Base-by-base conservation (phyloP, 331 rosid species). In the Quercus tomentella region DNA sequence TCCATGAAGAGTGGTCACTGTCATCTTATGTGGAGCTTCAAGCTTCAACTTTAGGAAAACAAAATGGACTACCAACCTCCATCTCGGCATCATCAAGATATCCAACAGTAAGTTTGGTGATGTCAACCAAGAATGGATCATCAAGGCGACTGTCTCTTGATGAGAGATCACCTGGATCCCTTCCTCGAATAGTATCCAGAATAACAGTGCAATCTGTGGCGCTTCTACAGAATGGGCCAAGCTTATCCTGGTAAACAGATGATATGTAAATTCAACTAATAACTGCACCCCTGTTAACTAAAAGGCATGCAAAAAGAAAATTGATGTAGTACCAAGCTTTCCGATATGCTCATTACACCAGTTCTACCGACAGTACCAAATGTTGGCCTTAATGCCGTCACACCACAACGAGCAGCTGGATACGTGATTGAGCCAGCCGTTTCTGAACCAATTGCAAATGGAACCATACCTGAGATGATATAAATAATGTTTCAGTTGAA, bases 361-460 rank as follows among this genome's bases (percentile, higher is more conserved):
- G 84, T 92, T 65, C 98, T 89, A 56, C 98, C 96, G 61, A 92
- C 89, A 5, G 86, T 80, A 31, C 98, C 92, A 20, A 94, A 94
- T 14, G 97, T 90, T 62, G 94, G 98, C 15, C 97, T 93, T 79
- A 94, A 66, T 15, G 97, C 96, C 1, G 91, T 90, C 81, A 90
- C 93, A 0, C 98, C 96, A 79, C 98, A 92, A 11, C 96, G 89
- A 60, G 97, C 88, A 49, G 97, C 92, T 0, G 97, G 97, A 58
- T 73, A 88, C 52, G 93, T 89, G 37, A 94, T 89, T 56, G 96
- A 94, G 75, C 94, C 98, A 76, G 89, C 87, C 35, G 90, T 90
- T 82, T 90, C 96, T 1, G 96, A 86, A 78, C 96, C 94, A 82
- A 92, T 79, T 11, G 96, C 90, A 80, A 92, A 93, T 60, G 96